These are phyloP conservation scores for Gastrodia elata DNA, from an alignment of 106 monocot species.

Conservation along the genomic window DNA sequence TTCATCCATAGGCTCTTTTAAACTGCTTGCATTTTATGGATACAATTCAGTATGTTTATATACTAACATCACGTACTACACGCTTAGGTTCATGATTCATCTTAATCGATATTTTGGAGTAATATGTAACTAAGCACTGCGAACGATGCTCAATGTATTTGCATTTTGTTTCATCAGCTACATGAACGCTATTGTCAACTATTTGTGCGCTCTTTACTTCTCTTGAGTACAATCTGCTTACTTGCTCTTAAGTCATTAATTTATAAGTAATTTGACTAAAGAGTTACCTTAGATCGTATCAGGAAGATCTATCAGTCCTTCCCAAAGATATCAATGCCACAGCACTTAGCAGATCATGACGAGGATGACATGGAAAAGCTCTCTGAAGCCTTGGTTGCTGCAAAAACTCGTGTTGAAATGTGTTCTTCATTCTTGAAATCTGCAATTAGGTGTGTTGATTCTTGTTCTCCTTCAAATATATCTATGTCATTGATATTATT, in stretches of 20 bases:
- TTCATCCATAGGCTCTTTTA: neutral
- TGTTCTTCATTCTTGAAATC: constrained; percentile 79
- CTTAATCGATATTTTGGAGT: neutral
- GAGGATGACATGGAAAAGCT: constrained; percentile 73
- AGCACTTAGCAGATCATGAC: constrained; percentile 45
- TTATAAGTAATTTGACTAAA: constrained; percentile 16
- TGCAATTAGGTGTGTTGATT: constrained; percentile 64
- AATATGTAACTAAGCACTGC: neutral
- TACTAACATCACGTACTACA: neutral
- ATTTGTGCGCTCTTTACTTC: neutral
- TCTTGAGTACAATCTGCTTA: neutral
- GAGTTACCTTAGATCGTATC: constrained; percentile 44
- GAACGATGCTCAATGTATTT: neutral
- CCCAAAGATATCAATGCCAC: constrained; percentile 70
- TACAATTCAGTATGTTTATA: neutral
- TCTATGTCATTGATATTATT: neutral
- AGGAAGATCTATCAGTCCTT: constrained; percentile 69
- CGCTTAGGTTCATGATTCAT: neutral
- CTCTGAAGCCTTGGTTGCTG: constrained; percentile 68
- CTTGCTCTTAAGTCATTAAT: neutral
- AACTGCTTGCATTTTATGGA: neutral
- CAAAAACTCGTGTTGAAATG: constrained; percentile 72
- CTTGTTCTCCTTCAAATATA: neutral
- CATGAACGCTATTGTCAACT: neutral
- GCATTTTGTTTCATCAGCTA: neutral